Base-by-base conservation (phyloP, 805 yeast genomes). In the Kodamaea neixiangensis region DNA sequence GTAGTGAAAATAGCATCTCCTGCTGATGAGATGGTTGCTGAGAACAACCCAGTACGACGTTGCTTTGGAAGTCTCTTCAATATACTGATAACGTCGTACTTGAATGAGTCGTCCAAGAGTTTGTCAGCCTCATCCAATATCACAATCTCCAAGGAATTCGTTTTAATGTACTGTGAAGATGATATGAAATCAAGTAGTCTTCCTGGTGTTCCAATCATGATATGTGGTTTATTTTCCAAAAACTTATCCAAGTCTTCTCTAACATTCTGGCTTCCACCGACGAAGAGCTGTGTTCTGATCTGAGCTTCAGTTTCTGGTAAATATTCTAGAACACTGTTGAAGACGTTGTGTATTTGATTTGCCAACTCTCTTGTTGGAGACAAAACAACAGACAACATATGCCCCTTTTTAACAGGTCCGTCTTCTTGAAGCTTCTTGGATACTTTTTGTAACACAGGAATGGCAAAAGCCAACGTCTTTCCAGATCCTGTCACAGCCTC, bases 401-500 rank as follows among this genome's bases (percentile, higher is more conserved):
- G 85, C 9, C 94, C 96, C 54, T 76, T 78, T 51, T 74, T 78
- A 17, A 79, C 60, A 2, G 69, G 71, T 15, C 68, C 72, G 11
- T 56, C 62, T 10, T 53, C 62, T 2, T 37, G 34, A 48, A 61
- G 64, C 50, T 58, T 59, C 42, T 62, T 62, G 1, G 75, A 68
- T 6, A 91, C 67, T 57, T 83, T 85, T 59, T 91, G 93, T 3
- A 91, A 61, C 1, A 88, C 78, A 0, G 99, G 99, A 2, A 94
- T 77, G 3, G 85, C 82, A 71, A 88, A 94, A 2, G 97, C 87
- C n/a, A 92, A 67, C 0, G 99, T 94, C 65, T 94, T 94, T n/a
- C 99, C 99, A 0, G 97, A 91, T 0, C 99, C 99, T 0, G 99
- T 94, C 1, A 90, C 97, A 0, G 97, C 96, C 65, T 94, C 97